Base-by-base conservation (phyloP, 106 monocot genomes). In the Apostasia shenzhenica region DNA sequence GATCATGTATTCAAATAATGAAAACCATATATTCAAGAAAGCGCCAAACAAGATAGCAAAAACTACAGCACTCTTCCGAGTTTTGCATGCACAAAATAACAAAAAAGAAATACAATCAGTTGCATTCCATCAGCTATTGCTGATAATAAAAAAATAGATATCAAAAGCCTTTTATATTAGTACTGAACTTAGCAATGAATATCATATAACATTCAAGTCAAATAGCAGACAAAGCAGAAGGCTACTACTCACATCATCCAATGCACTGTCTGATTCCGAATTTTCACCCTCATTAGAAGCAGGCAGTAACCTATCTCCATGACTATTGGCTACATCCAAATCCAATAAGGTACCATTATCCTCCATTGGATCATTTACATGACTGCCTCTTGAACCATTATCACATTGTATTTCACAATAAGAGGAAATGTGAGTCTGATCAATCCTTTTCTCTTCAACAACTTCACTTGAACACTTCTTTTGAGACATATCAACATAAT, bases 401-500 rank as follows among this genome's bases (percentile, higher is more conserved):
- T 59, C 41, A 59, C 37, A 41, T 59, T 14, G 41, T 41, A 39
- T 59, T 39, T 59, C 7, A 37, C 26, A 26, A 26, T 26, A 26
- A 4, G 54, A 38, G 4, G 14, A 66, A 54, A 52, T 56, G n/a
- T 44, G 38, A 50, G 55, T 65, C 48, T 55, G 54, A 26, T 26
- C 26, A 26, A 26, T 26, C 26, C 26, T 26, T 26, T 26, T 26
- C 26, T 78, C 66, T 59, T 26, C 56, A 49, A 43, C 44, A 49
- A 51, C 41, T 83, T 78, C 69, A 63, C 13, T 44, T 55, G 72
- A 59, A 57, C 67, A 59, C 14, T 52, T 59, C 54, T 76, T 69
- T 41, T 61, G 48, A 47, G 85, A 79, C 79, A 79, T 88, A 57
- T 83, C 81, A 75, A 75, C 74, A 70, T 66, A 66, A 68, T 92